Base-by-base conservation (phyloP, 768 basidiomycete genomes). In the Tulasnella sp. region DNA sequence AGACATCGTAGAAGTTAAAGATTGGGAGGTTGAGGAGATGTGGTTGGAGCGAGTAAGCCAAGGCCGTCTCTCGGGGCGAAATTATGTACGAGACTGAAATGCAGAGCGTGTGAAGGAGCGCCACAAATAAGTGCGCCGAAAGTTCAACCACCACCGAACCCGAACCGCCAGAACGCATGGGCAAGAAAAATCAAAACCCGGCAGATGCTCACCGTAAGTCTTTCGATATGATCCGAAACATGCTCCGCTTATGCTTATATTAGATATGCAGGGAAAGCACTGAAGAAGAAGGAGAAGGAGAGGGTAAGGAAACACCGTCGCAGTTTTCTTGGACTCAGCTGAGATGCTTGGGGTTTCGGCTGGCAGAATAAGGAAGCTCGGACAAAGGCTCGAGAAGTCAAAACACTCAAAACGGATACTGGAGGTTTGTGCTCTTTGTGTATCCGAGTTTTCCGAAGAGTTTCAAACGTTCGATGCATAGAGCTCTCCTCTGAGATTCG, bases 351-450 rank as follows among this genome's bases (percentile, higher is more conserved):
- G 9, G 46, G n/a, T 35, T 35, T 77, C 72, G 35, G 20, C n/a
- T 80, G 46, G 39, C 67, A 80, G 51, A 77, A 78, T 48, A 77
- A 81, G 4, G 88, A 86, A 78, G 81, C 67, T 10, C 26, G 79
- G 61, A 71, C 61, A 23, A 95, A 96, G 85, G 85, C 90, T 20
- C 89, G 94, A 81, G 96, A 99, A 83, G 91, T 96, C 83, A 88
- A 93, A n/a, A 87, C 94, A 40, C 92, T 98, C 57, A 99, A 98
- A 87, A 95, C 95, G 84, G 96, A 98, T 82, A 98, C 96, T 3
- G 86, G 87, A 83, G 94, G 96, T 91, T 26, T 20, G 70, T 40
- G 81, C 73, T 86, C 48, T 82, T 73, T 35, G n/a, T 57, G 29
- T 61, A 61, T n/a, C 57, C n/a, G 57, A 61, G 29, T 48, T 48